Evolutionary conservation across 371 early-diverging fungal genomes (phyloP), one percentile per base, ranked within the genome.

Genomic region (Mortierella sp.): DNA sequence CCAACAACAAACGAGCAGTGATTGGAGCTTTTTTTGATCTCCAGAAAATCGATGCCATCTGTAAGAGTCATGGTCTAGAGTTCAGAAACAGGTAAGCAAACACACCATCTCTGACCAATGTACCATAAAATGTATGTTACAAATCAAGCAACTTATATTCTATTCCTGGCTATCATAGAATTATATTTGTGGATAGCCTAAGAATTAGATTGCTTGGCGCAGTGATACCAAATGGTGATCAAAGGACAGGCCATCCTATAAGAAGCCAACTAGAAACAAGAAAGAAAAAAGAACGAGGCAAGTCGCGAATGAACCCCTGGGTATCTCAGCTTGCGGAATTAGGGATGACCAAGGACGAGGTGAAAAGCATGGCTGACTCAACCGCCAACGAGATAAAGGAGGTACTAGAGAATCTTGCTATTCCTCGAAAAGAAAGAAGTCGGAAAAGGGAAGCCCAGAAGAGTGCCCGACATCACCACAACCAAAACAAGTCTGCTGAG

Each of bases 1-100:
- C 43, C 1, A 5, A 2, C 3, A 40, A 60, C 29, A 60, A 60
- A 15, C 9, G 28, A 1, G 61, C 43, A 0, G 13, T 60, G 1
- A 26, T 60, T 43, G n/a, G 26, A 28, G 42, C 43, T 3, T 60
- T 60, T 22, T 60, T 60, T 26, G 29, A 60, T 29, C 5, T 60
- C 10, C n/a, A 23, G 9, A 42, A 28, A 9, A 12, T 60, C 23
- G 28, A 43, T 7, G 2, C 5, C 12, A 6, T 60, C 2, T 60
- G 61, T 32, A 4, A 17, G 3, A 5, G 28, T 2, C 43, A 60
- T 42, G 28, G 28, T 2, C 40, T 59, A 1, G 19, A 26, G 3
- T 59, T 59, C 26, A 2, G 9, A 17, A 32, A 56, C 23, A 54
- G 54, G 54, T 54, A 26, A 54, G 54, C 23, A 23, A 29, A 8